A percentile compares a stretch with the other conserved stretches of the same genome.
These are phyloP conservation scores for Phalaenopsis hybrid DNA, from an alignment of 116 monocot species.

Conservation along the genomic window DNA sequence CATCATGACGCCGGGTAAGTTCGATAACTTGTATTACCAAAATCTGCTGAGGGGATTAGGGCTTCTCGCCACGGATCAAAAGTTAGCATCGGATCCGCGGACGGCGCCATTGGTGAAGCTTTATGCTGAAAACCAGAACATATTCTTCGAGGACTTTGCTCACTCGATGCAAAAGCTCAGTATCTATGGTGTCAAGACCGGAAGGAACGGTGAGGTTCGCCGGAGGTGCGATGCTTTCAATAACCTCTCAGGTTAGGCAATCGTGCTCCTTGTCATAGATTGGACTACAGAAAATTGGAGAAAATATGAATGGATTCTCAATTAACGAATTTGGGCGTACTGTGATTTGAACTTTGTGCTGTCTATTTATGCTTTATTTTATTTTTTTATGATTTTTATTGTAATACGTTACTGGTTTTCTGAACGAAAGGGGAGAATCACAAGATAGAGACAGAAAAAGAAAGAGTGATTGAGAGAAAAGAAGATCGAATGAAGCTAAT, in stretches of 20 bases:
- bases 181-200: conserved; percentile 32
- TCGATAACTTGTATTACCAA: conserved; percentile 34
- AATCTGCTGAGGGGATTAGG: conserved; percentile 29
- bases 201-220: conserved; percentile 33
- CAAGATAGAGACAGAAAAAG: background rate
- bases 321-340: background rate
- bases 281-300: background rate
- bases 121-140: conserved; percentile 23
- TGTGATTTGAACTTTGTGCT: background rate
- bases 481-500: background rate
- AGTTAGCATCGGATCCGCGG: conserved; percentile 21
- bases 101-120: conserved; percentile 21
- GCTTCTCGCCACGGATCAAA: conserved; percentile 30
- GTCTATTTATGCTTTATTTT: background rate
- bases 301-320: background rate
- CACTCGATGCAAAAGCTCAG: conserved; percentile 40
- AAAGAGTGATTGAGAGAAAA: background rate
- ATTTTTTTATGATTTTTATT: background rate
- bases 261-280: background rate
- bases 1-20: conserved; percentile 41
- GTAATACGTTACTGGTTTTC: background rate
- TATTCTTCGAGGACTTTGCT: conserved; percentile 34
- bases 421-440: background rate
- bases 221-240: conserved; percentile 39
- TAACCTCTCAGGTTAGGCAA: conserved; percentile 9